Evolutionary conservation across 2,329 filamentous ascomycete species (phyloP), one percentile per base, ranked within the genome.

Genomic region (Huntiella abstrusa): DNA sequence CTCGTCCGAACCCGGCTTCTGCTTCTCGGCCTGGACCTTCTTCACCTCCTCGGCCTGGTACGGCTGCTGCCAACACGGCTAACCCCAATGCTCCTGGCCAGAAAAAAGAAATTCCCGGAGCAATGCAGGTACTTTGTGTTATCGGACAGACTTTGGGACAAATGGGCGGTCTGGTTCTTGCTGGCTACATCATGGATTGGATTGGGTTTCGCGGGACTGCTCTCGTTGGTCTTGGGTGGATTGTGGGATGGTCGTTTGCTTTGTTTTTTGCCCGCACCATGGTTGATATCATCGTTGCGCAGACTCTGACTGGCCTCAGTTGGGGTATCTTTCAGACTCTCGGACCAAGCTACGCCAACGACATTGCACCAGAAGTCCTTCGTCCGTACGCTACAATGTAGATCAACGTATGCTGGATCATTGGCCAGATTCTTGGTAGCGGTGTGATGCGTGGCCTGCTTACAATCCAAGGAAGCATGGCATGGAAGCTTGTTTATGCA

Each of bases 101-200:
- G 13, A 52, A 52, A 5, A 55, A 55, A 40, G 56, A 68, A 50
- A 57, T 72, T 16, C 58, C 62, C 2, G 61, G 64, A 0, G 52
- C 59, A 3, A 71, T 68, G 66, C 66, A 69, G 53, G 60, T 64
- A 3, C 64, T 60, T 0, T 56, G 71, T 1, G 57, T 58, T 35
- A 64, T 64, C 37, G 66, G 59, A 4, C 58, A 61, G 3, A 55
- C 60, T 5, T 58, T 65, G 12, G 68, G 68, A 6, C 60, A 63
- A 35, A 65, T 71, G 13, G n/a, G 68, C 3, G 68, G 69, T 0
- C 56, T 67, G 2, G 54, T 63, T 19, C 43, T 65, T 36, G 63
- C 62, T 48, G 67, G 68, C 13, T 57, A 57, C 38, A 48, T 66
- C n/a, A 60, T 63, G 2, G 61, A 68, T 2, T 53, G 55, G 1